These are phyloP conservation scores for Fraxinus dipetala DNA, from an alignment of 305 asterid species.

Conservation along the genomic window DNA sequence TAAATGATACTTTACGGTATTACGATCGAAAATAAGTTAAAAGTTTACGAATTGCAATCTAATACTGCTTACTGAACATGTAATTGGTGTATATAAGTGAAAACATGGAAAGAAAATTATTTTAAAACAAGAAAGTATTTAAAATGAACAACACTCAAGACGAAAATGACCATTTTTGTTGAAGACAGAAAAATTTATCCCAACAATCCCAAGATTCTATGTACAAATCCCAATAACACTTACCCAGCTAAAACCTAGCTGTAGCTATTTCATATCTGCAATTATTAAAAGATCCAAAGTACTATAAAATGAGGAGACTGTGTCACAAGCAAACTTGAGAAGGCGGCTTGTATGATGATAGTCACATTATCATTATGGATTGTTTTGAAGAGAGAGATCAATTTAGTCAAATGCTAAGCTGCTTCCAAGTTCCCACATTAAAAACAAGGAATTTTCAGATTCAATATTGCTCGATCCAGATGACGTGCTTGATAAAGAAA, in stretches of 20 bases:
- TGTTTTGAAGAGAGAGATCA: constrained; percentile 3
- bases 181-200: neutral
- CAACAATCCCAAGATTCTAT: neutral
- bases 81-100: neutral
- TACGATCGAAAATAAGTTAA: neutral
- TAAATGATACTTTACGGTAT: neutral
- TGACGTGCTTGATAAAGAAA: neutral
- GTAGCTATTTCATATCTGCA: constrained; percentile 27
- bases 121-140: neutral
- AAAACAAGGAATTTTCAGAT: constrained; percentile 2
- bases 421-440: constrained; percentile 22
- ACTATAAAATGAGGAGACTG: constrained; percentile 10
- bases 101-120: too few species aligned
- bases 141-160: neutral
- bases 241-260: constrained; percentile 39
- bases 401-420: constrained; percentile 35
- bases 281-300: constrained; percentile 15
- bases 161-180: neutral
- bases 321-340: constrained; percentile 19
- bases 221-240: constrained; percentile 13
- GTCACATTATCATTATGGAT: constrained; percentile 39
- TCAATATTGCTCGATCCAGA: neutral
- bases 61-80: neutral
- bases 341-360: constrained; percentile 28
- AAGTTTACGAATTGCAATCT: neutral